Evolutionary conservation across 1,284 basidiomycete genomes (phyloP).

Genomic region (Kwoniella shivajii): DNA sequence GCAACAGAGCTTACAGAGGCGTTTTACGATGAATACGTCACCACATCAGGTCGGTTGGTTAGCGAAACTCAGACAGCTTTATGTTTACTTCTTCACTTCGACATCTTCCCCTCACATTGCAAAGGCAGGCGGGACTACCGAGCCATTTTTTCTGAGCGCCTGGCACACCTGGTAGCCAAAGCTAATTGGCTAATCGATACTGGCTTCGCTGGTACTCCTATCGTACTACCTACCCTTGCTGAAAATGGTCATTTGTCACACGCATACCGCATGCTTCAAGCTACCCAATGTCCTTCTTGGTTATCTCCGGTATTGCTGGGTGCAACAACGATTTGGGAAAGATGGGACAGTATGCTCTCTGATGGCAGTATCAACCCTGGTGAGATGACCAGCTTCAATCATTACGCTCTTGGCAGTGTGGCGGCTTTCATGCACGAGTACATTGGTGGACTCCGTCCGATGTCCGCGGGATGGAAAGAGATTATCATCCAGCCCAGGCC

Average conservation of each 20-base stretch:
- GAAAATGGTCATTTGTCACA: conserved; percentile 24
- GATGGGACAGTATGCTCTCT: conserved; percentile 43
- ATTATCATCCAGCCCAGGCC: conserved; percentile 32
- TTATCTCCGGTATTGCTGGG: conserved; percentile 41
- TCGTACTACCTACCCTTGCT: conserved; percentile 33
- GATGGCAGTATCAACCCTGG: conserved; percentile 38
- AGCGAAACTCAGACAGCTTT: conserved; percentile 35
- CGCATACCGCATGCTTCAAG: conserved; percentile 47
- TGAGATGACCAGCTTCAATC: conserved; percentile 48
- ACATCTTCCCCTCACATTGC: conserved; percentile 14
- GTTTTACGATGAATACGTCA: conserved; percentile 30
- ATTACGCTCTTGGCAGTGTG: conserved; percentile 43
- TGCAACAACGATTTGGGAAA: conserved; percentile 46
- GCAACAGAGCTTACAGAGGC: conserved; percentile 6
- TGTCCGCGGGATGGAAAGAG: conserved; percentile 34
- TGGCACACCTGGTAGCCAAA: conserved; percentile 22
- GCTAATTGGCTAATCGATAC: conserved; percentile 33
- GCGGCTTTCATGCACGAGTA: conserved; percentile 33
- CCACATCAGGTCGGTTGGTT: conserved; percentile 24
- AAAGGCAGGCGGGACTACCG: conserved; percentile 1
- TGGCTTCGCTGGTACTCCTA: conserved; percentile 43
- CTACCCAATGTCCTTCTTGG: conserved; percentile 36
- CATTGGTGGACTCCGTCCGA: conserved; percentile 34
- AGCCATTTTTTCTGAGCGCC: conserved; percentile 14
- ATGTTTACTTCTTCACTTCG: conserved; percentile 25